Percentiles rank a stretch among this genome's conserved stretches.
Conservation (phyloP, 805 yeast genomes). For the Candida maesae region DNA sequence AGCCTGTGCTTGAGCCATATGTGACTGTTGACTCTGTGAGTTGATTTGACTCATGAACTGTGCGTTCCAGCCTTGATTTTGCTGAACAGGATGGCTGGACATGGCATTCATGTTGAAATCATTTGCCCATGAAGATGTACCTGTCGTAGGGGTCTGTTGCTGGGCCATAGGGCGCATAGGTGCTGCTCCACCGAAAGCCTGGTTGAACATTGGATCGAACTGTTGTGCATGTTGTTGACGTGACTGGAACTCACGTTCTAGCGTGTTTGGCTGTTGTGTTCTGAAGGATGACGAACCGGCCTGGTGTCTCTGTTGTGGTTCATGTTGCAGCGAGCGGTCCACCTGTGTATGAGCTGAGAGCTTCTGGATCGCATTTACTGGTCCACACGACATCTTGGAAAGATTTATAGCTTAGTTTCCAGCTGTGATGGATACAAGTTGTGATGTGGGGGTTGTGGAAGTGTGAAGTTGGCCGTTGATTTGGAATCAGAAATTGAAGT, state of each 20-base stretch:
- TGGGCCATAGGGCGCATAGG: constrained; percentile 3
- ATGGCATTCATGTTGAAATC: constrained; percentile 19
- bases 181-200: constrained; percentile 9
- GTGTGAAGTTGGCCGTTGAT: too few species aligned
- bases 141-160: constrained; percentile 3
- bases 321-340: constrained; percentile 26
- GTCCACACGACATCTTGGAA: constrained; percentile 25
- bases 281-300: constrained; percentile 10
- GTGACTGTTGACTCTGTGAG: not conserved
- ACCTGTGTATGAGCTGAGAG: constrained; percentile 23
- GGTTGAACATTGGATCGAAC: constrained; percentile 9
- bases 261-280: constrained; percentile 13
- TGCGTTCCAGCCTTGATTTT: constrained; percentile 17
- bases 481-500: not conserved
- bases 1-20: not conserved
- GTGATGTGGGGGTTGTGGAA: not conserved
- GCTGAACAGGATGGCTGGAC: constrained; percentile 5
- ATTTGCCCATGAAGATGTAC: constrained; percentile 21
- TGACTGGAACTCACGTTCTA: constrained; percentile 21
- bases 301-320: constrained; percentile 11
- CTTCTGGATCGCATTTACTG: constrained; percentile 25
- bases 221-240: constrained; percentile 14
- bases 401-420: too few species aligned
- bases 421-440: too few species aligned
- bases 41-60: constrained; percentile 18